These are phyloP conservation scores for Eleusine coracana DNA, from an alignment of 176 grass and related monocot species.

Conservation along the genomic window DNA sequence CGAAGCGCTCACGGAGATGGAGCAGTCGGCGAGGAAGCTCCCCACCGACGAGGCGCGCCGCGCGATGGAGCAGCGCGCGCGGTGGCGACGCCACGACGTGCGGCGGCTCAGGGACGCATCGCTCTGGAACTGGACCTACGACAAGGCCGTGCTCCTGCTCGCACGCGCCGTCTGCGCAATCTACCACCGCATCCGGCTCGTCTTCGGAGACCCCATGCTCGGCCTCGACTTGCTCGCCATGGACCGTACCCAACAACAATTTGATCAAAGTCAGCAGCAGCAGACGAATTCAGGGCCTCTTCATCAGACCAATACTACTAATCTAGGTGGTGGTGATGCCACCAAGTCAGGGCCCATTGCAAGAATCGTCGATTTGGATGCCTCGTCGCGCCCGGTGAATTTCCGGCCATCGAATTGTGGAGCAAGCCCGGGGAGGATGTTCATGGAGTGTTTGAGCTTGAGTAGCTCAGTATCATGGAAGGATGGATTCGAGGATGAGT, in stretches of 20 bases:
- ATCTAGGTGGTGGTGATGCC: not conserved
- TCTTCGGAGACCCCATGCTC: conserved; percentile 73
- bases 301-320: not conserved
- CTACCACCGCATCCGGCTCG: conserved; percentile 67
- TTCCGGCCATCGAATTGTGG: conserved; percentile 55
- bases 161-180: conserved; percentile 74
- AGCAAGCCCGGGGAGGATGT: conserved; percentile 63
- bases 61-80: conserved; percentile 70
- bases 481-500: conserved; percentile 52
- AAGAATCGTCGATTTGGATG: conserved; percentile 39
- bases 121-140: conserved; percentile 88
- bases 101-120: conserved; percentile 72
- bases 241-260: conserved; percentile 27
- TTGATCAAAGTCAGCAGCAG: conserved; percentile 46
- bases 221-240: conserved; percentile 54
- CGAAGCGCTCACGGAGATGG: conserved; percentile 72
- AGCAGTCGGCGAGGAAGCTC: conserved; percentile 76
- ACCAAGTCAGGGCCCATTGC: conserved; percentile 50
- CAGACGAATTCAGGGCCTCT: conserved; percentile 45
- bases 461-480: conserved; percentile 52
- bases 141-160: conserved; percentile 81
- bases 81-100: conserved; percentile 74
- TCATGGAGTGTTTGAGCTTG: conserved; percentile 89
- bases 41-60: conserved; percentile 68
- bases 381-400: not conserved